Base-by-base conservation (phyloP, 306 rosid genomes). In the Vigna hirtella region DNA sequence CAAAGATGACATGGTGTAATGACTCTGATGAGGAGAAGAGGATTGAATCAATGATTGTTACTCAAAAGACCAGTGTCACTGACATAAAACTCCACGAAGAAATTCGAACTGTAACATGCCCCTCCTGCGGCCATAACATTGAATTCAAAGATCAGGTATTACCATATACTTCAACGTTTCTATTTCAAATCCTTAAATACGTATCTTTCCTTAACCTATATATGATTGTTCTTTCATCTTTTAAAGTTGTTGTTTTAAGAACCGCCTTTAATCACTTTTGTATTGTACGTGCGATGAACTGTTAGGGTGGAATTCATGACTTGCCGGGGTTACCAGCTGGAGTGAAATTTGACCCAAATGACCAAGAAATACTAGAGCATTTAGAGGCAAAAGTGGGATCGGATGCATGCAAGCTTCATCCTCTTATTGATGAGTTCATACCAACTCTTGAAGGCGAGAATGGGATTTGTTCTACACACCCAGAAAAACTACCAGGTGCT, bases 401-500 rank as follows among this genome's bases (percentile, higher is more conserved):
- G n/a, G 88, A 93, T 85, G 81, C 80, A 7, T 66, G 76, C 17
- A 93, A 87, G 81, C 89, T 91, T 80, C 99, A 95, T 85, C 98
- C 97, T 16, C 92, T 95, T 0, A 93, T 91, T 50, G 93, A 93
- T 74, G 82, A 93, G 28, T 95, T 93, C 85, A 95, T 95, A 58
- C 97, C 90, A 61, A 91, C 99, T 0, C 91, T 95, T 78, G 88
- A 91, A 58, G 97, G 91, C 7, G 98, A 91, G 16, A 87, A 95
- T 81, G 99, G 99, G 11, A 95, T 95, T 24, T 95, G 99, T 77
- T 95, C 90, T 49, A 95, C 98, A 24, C 99, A 95, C 81, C 99
- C 99, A 42, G 94, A 93, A 83, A 90, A 87, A 63, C 74, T 95
- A n/a, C 99, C 99, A 79, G 98, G 99, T 93, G 1, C 40, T 20